Conservation (phyloP, 257 asterid species). For the Dorcoceras hygrometricum region DNA sequence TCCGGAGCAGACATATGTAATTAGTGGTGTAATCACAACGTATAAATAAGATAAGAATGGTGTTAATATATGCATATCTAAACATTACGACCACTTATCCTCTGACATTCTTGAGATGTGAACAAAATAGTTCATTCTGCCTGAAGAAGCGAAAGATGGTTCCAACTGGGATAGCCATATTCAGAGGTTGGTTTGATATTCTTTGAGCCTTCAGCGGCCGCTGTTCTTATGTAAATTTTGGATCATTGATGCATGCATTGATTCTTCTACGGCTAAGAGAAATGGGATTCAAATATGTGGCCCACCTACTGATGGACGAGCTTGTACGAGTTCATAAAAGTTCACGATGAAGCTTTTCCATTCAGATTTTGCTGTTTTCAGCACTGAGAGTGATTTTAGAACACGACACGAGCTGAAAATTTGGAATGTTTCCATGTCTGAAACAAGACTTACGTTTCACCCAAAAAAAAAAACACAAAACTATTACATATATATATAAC, state of each 20-base stretch:
- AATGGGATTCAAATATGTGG: conserved; percentile 87
- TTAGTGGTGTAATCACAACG: background rate
- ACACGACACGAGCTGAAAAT: no score
- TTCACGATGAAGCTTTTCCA: conserved; percentile 14
- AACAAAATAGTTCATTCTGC: conserved; percentile 60
- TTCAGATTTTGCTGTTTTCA: no score
- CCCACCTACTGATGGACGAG: conserved; percentile 68
- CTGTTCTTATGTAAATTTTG: background rate
- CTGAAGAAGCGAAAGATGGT: conserved; percentile 66
- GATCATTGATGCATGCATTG: background rate
- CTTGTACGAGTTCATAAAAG: conserved; percentile 43
- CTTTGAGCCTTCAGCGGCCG: background rate
- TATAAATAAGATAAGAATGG: no score
- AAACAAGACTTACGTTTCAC: no score
- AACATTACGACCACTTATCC: background rate
- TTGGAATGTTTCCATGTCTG: no score
- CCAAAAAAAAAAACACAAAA: no score
- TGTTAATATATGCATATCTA: no score
- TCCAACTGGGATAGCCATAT: conserved; percentile 82
- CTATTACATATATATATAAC: no score
- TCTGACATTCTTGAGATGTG: background rate
- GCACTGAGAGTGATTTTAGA: no score
- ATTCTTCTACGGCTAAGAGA: conserved; percentile 46
- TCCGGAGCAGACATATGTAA: no score
- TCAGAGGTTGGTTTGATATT: conserved; percentile 45